Evolutionary conservation across 2,329 filamentous ascomycete genomes (phyloP), one percentile per base, ranked within the genome.

Genomic region (Cladophialophora psammophila): DNA sequence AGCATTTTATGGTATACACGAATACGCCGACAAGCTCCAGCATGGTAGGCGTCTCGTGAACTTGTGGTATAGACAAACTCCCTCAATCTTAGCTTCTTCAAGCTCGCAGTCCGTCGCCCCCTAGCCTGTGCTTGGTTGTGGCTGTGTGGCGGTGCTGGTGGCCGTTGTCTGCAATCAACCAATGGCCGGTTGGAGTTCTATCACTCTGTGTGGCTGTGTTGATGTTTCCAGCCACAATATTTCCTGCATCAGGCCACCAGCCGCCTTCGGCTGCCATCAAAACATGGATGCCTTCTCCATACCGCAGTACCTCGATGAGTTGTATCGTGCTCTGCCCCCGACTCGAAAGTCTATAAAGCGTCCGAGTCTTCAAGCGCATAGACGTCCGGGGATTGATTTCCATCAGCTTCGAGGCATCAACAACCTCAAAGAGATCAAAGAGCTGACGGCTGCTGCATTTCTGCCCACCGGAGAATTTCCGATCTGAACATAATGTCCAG

Each of bases 401-500:
- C 7, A n/a, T n/a, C 26, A 20, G 34, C 20, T 48, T 42, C 45
- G 20, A 6, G n/a, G 32, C 35, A 55, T 9, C 31, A 40, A 53
- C 42, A 32, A 20, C 18, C 13, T 32, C 10, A 12, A 50, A 31
- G 45, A 32, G 48, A 53, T 3, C 8, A n/a, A 12, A 34, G 9
- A 31, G 48, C 12, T 32, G 53, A 32, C 15, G 35, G 53, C 32
- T 18, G 31, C 3, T n/a, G 31, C 13, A 35, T 10, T n/a, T 6
- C n/a, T 15, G 12, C 36, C n/a, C 26, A 15, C 52, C 20, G 48
- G 38, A 42, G 48, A 26, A 40, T 32, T 20, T 42, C 45, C 36
- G 26, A 18, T 40, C 50, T 45, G 13, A 64, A 35, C 60, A 67
- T 38, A 6, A 67, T 67, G 65, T 67, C 65, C n/a, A 42, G 50